Evolutionary conservation across 1,284 basidiomycete genomes (phyloP), one percentile per base, ranked within the genome.

Genomic region (Malassezia obtusa): DNA sequence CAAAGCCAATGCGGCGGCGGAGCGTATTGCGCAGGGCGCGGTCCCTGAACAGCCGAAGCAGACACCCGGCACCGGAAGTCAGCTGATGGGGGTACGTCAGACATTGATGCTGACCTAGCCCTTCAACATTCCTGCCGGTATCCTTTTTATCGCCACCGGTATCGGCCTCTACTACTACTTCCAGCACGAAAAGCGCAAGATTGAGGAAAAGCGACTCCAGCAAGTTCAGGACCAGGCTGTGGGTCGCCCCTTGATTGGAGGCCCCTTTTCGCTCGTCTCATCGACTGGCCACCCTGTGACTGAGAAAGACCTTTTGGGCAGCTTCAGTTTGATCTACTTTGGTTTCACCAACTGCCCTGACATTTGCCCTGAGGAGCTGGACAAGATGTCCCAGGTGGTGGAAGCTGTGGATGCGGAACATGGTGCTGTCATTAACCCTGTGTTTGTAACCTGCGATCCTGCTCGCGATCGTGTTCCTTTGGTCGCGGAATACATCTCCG

Each of bases 351-450:
- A 35, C 83, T 88, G 61, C 70, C 94, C 92, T 3, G 94, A 99
- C 76, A 96, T 99, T 57, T 99, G 92, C 74, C 92, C 92, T 1
- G 89, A 94, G 59, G 92, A 98, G 77, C 80, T 99, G 28, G 92
- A 98, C 79, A 98, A 98, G 79, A 85, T 96, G 80, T 83, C 85
- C 19, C 79, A 77, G 1, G 84, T 91, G n/a, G 80, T 96, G 30
- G 79, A 86, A 36, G 77, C 79, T 41, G 79, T 89, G 54, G 84
- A 87, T 85, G 46, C 56, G 36, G 57, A 62, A 28, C 57, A 54
- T 78, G 83, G 61, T 19, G 50, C 59, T 48, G 51, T 70, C 48
- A 67, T 73, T 57, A 70, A 72, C 48, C 91, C 92, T 3, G 79
- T 98, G 39, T 98, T 98, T 78, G 84, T 98, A 69, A 87, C 87